A percentile compares a stretch with the other conserved stretches of the same genome.
phyloP scores from a whole-genome alignment of 2,329 filamentous ascomycete species.

The Tolypocladium pustulatum region DNA sequence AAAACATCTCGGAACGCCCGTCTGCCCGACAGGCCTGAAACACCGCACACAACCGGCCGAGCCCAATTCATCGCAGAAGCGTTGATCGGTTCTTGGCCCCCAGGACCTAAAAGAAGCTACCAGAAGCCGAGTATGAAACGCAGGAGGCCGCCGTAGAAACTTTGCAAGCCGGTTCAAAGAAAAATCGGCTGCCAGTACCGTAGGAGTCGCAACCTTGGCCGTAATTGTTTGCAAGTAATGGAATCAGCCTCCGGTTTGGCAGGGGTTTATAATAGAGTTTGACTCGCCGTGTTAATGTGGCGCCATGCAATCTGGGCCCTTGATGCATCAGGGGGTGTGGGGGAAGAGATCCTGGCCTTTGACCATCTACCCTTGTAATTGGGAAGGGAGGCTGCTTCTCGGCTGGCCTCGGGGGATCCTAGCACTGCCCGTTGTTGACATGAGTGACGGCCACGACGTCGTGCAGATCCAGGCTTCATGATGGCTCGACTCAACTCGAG shows the following conservation, averaged over 20 bases:
- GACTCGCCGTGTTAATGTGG: neutral
- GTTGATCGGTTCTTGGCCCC: no score
- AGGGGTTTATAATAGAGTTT: neutral
- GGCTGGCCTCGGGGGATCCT: no score
- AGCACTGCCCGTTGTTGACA: no score
- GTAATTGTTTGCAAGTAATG: neutral
- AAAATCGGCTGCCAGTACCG: neutral
- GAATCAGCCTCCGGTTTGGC: neutral
- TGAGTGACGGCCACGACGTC: no score
- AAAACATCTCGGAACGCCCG: neutral
- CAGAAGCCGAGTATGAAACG: neutral
- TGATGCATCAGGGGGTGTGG: no score
- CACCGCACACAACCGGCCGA: neutral
- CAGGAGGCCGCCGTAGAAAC: neutral
- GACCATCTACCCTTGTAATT: no score
- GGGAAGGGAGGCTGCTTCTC: no score
- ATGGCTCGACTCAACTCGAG: no score
- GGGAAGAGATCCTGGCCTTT: no score
- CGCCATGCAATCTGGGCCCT: neutral
- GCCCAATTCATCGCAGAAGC: neutral
- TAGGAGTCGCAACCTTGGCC: neutral
- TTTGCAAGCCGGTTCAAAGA: neutral
- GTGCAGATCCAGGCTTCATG: no score
- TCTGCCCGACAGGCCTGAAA: neutral
- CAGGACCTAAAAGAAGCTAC: neutral